phyloP scores from a whole-genome alignment of 345 rosid genomes.

The Geranium rotundifolium region DNA sequence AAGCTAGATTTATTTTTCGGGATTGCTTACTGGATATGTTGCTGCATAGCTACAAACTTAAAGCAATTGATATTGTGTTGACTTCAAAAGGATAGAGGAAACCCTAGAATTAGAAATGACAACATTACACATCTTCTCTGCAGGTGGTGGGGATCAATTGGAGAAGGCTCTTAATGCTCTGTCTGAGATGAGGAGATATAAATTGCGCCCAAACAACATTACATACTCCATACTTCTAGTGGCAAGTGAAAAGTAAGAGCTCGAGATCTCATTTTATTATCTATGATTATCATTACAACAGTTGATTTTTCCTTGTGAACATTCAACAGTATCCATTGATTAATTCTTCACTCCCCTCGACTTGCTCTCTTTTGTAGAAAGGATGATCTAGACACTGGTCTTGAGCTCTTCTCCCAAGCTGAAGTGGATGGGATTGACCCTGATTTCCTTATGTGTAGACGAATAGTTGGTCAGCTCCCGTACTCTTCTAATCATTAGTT shows the following conservation, averaged over 20 bases:
- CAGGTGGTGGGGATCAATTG: conserved; percentile 86
- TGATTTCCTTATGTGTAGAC: conserved; percentile 53
- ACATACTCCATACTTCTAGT: conserved; percentile 77
- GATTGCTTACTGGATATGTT: too few relatives aligned
- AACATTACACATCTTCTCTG: conserved; percentile 4
- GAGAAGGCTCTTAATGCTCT: conserved; percentile 63
- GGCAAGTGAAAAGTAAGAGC: conserved; percentile 68
- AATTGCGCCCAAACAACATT: conserved; percentile 52
- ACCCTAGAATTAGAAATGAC: conserved; percentile 9
- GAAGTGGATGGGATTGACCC: conserved; percentile 54
- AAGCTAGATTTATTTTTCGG: too few relatives aligned
- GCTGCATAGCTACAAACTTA: too few relatives aligned
- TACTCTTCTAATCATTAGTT: background rate
- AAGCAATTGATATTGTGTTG: too few relatives aligned
- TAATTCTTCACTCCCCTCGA: conserved; percentile 7
- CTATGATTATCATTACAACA: too few relatives aligned
- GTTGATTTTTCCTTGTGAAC: background rate
- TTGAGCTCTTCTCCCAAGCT: conserved; percentile 54
- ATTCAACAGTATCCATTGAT: background rate
- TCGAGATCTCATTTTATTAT: background rate
- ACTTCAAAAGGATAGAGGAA: background rate
- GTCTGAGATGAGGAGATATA: conserved; percentile 55
- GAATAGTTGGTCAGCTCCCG: conserved; percentile 62
- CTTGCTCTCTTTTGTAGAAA: conserved; percentile 36
- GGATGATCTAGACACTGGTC: conserved; percentile 68